Conservation (phyloP, 768 basidiomycete species). For the Leucosporidium scottii region DNA sequence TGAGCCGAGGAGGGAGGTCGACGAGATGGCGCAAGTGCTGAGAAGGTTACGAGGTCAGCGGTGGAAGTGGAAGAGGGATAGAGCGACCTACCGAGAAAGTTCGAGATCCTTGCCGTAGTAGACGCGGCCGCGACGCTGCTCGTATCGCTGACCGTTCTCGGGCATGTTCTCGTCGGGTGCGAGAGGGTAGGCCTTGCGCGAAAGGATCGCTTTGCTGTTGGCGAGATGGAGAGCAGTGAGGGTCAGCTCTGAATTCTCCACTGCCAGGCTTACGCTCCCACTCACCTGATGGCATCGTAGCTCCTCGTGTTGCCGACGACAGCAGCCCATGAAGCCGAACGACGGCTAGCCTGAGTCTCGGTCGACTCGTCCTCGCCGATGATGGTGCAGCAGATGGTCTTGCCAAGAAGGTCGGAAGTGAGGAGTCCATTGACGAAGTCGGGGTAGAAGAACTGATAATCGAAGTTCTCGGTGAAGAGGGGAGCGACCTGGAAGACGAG, state of each 20-base stretch:
- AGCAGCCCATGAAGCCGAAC: constrained; percentile 72
- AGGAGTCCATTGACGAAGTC: constrained; percentile 93
- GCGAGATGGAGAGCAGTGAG: background rate
- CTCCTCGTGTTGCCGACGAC: constrained; percentile 87
- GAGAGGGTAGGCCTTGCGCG: constrained; percentile 90
- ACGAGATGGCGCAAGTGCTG: constrained; percentile 74
- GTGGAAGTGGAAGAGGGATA: background rate
- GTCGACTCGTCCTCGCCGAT: constrained; percentile 48
- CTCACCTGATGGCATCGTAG: constrained; percentile 79
- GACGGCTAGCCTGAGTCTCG: background rate
- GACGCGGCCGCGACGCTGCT: constrained; percentile 77
- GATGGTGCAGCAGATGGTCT: constrained; percentile 85
- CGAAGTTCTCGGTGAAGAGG: constrained; percentile 96
- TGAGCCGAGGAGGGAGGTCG: constrained; percentile 73
- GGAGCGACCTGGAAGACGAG: constrained; percentile 65
- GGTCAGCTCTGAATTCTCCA: background rate
- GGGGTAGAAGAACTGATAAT: constrained; percentile 81
- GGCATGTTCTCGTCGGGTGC: constrained; percentile 93
- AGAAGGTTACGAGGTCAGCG: background rate
- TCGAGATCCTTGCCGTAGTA: constrained; percentile 77
- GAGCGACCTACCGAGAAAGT: constrained; percentile 63
- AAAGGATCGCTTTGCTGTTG: constrained; percentile 78
- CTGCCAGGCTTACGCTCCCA: background rate
- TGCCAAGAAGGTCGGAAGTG: constrained; percentile 88
- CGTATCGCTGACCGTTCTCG: constrained; percentile 63